Base-by-base conservation (phyloP, 202 grass and related monocot genomes). In the Setaria italica region DNA sequence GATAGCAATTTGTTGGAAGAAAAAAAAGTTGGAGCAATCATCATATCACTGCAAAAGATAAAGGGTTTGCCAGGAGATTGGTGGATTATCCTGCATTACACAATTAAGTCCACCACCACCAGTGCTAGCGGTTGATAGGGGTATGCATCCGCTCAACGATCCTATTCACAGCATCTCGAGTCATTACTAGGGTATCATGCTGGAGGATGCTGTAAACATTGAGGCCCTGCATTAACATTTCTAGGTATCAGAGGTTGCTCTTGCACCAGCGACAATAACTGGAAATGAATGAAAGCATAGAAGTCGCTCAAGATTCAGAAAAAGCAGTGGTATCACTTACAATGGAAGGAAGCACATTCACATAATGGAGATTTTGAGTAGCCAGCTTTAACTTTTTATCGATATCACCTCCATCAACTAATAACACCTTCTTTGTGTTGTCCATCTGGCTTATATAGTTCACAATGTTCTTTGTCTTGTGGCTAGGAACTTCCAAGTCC, bases 181-280 rank as follows among this genome's bases (percentile, higher is more conserved):
- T 95, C 95, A 98, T 94, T 30, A 98, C 91, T 32, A 95, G 70
- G 11, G 92, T 97, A 60, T 97, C 95, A 84, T 97, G 95, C 86
- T 93, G 90, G 69, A 99, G 86, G 84, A 99, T 99, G 74, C 93
- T 95, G 84, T 95, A 98, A 19, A 95, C 95, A 25, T 94, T 92
- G 69, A 98, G 85, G 4, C 90, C 92, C 95, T 97, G 88, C 7
- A 55, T 68, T 16, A n/a, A 75, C 30, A 56, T 55, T 75, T 34
- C 9, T 39, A 56, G 9, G 50, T 75, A 56, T 75, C 16, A 56
- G 17, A 16, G 37, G 20, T 19, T 39, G 4, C 30, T 74, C 72
- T 39, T 19, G 29, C 58, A 29, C 21, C 21, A 12, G n/a, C 3
- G 4, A 56, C 39, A 39, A 33, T 19, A 19, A 56, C 34, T 10